phyloP scores from a whole-genome alignment of 768 basidiomycete genomes.

The Arthromyces matolae region DNA sequence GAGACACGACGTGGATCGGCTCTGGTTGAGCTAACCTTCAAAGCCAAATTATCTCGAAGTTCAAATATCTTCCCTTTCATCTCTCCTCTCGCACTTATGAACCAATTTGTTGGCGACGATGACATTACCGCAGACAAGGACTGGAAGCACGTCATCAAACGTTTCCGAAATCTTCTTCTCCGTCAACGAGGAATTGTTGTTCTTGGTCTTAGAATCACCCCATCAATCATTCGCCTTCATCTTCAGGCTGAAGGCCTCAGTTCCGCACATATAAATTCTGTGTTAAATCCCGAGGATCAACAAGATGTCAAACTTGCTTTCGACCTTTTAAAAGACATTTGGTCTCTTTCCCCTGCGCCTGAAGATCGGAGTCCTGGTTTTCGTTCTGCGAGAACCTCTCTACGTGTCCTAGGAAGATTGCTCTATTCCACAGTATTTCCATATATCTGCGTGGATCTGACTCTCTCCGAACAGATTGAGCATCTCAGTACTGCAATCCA shows the following conservation, averaged over 20 bases:
- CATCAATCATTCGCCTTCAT: slow-evolving; percentile 20
- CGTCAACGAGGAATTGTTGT: slow-evolving; percentile 20
- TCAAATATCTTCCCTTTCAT: slow-evolving; percentile 26
- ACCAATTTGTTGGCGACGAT: slow-evolving; percentile 26
- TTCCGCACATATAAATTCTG: slow-evolving; percentile 5
- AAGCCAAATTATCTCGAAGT: slow-evolving; percentile 9
- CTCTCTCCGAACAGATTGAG: slow-evolving; percentile 28
- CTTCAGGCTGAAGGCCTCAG: slow-evolving; percentile 11
- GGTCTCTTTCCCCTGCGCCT: slow-evolving; percentile 19
- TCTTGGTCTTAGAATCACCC: slow-evolving; percentile 23
- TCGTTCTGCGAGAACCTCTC: slow-evolving; percentile 14
- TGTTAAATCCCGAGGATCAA: slow-evolving; percentile 26
- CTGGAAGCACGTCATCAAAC: slow-evolving; percentile 32
- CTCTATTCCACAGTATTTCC: slow-evolving; percentile 24
- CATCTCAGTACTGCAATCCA: slow-evolving; percentile 32
- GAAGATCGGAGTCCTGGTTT: slow-evolving; percentile 15
- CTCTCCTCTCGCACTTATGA: slow-evolving; percentile 18
- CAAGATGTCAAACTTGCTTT: slow-evolving; percentile 30
- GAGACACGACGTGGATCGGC: slow-evolving; percentile 24
- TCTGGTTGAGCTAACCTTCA: slow-evolving; percentile 21
- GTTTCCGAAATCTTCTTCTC: slow-evolving; percentile 26
- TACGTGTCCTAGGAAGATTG: slow-evolving; percentile 19
- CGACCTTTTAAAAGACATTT: slow-evolving; percentile 22
- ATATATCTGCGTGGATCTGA: slow-evolving; percentile 25
- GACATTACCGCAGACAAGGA: slow-evolving; percentile 34